Evolutionary conservation across 768 basidiomycete genomes (phyloP).

Genomic region (Lactarius hengduanensis): DNA sequence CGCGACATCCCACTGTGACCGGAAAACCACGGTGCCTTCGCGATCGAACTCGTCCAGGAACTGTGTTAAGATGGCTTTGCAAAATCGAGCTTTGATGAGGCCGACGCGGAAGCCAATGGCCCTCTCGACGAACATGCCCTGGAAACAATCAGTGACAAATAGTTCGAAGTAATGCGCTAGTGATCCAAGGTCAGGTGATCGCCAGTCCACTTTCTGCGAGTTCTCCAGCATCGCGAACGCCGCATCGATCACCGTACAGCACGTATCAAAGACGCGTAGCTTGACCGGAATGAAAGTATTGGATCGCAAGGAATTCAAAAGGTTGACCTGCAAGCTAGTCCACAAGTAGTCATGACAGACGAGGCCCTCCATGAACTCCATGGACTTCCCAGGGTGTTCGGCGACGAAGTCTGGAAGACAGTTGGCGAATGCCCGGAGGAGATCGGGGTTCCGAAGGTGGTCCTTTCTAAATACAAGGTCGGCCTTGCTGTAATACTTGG

Average conservation of each 20-base stretch:
- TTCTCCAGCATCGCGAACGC: not conserved
- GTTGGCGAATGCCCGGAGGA: conserved; percentile 7
- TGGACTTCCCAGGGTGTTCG: not conserved
- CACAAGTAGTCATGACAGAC: conserved; percentile 10
- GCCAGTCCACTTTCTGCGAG: conserved; percentile 11
- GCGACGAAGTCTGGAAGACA: conserved; percentile 11
- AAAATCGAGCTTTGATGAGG: conserved; percentile 6
- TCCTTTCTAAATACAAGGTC: conserved; percentile 12
- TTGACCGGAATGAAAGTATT: not conserved
- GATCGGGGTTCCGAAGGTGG: conserved; percentile 7
- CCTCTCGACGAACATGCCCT: conserved; percentile 4
- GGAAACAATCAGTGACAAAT: conserved; percentile 1
- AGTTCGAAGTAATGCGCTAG: conserved; percentile 7
- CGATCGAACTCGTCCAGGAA: not conserved
- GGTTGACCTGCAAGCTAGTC: conserved; percentile 5
- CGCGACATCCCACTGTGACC: too few species aligned
- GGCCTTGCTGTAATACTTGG: conserved; percentile 2
- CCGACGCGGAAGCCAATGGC: conserved; percentile 1
- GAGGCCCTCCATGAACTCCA: not conserved
- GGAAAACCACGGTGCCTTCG: not conserved
- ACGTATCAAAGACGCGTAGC: conserved; percentile 5
- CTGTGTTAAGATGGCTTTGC: not conserved
- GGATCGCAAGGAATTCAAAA: not conserved
- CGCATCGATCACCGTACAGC: conserved; percentile 9
- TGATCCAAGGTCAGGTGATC: conserved; percentile 11